Evolutionary conservation across 306 rosid genomes (phyloP).

Genomic region (Cucumis sativus): Cucumber_9930_V3 NC_026657.2:8041501-8042000

Average conservation of each 20-base stretch:
- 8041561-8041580: slow-evolving; percentile 25
- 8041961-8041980: not conserved
- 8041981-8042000: not conserved
- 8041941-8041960: not conserved
- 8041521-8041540: slow-evolving; percentile 62
- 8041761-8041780: not conserved
- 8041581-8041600: slow-evolving; percentile 6
- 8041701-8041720: not conserved
- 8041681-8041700: not conserved
- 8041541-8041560: slow-evolving; percentile 69
- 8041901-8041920: not conserved
- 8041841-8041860: not conserved
- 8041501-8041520: slow-evolving; percentile 53
- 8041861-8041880: not conserved
- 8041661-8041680: not conserved
- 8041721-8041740: not conserved
- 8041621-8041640: not conserved
- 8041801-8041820: not conserved
- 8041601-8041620: not conserved
- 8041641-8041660: not conserved
- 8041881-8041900: not conserved
- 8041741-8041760: not conserved
- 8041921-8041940: not conserved
- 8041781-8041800: not conserved
- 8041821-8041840: not conserved